These are phyloP conservation scores for Eucalyptus decipiens DNA, from an alignment of 345 rosid species.

Conservation along the genomic window DNA sequence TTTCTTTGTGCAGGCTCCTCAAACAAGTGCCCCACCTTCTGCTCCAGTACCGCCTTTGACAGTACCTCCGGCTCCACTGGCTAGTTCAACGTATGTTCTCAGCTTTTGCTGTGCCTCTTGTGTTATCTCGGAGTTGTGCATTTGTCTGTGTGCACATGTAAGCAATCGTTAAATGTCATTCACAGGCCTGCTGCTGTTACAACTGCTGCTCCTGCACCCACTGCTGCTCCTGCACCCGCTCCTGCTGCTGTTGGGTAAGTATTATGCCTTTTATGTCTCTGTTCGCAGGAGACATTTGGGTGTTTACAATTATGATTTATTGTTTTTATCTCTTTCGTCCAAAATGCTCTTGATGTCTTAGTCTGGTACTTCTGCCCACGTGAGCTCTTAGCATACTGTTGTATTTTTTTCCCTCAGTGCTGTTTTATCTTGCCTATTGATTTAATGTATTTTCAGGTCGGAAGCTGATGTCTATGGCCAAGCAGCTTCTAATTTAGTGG, in stretches of 20 bases:
- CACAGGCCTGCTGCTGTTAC: conserved; percentile 16
- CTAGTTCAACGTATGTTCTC: conserved; percentile 33
- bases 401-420: neutral
- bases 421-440: neutral
- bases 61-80: conserved; percentile 29
- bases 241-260: neutral
- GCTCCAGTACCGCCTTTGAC: conserved; percentile 13
- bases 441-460: conserved; percentile 18
- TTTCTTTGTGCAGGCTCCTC: conserved; percentile 29
- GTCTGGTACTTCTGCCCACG: neutral
- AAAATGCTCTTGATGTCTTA: neutral
- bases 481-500: conserved; percentile 87
- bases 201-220: neutral
- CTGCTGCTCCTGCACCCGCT: neutral
- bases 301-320: neutral
- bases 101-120: neutral
- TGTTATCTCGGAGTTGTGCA: neutral
- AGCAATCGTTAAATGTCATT: neutral
- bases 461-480: conserved; percentile 53
- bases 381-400: neutral
- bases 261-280: neutral
- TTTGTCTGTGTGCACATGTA: neutral
- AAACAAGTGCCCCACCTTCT: conserved; percentile 27
- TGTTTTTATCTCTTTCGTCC: neutral
- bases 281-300: neutral